Conservation (phyloP, 768 basidiomycete genomes). For the Lactarius quietus region DNA sequence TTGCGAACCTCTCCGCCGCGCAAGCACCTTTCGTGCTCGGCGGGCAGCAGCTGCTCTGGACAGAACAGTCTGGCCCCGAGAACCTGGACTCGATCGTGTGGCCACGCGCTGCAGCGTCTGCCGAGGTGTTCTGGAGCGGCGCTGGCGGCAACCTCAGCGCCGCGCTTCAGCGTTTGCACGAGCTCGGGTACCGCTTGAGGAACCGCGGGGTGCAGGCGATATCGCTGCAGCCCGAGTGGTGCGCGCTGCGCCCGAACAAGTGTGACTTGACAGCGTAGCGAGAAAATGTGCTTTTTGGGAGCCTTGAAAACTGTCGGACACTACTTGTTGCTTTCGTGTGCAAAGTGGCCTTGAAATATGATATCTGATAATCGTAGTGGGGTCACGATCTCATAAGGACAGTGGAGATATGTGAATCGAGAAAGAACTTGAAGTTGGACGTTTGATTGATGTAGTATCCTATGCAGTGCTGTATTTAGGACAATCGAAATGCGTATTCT, state of each 20-base stretch:
- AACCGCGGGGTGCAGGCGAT: constrained; percentile 35
- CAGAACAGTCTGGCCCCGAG: constrained; percentile 65
- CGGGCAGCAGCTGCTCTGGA: constrained; percentile 69
- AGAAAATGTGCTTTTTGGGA: background rate
- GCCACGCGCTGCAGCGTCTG: constrained; percentile 68
- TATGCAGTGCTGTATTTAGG: too few relatives aligned
- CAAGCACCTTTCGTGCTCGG: constrained; percentile 61
- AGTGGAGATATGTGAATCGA: too few relatives aligned
- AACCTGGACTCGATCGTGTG: constrained; percentile 68
- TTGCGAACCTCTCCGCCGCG: constrained; percentile 45
- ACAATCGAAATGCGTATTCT: too few relatives aligned
- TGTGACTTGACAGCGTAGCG: constrained; percentile 4
- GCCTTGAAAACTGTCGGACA: too few relatives aligned
- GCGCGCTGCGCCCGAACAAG: constrained; percentile 35
- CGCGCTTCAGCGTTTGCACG: constrained; percentile 65
- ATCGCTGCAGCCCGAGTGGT: constrained; percentile 41
- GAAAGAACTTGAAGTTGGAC: too few relatives aligned
- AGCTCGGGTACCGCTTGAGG: constrained; percentile 36
- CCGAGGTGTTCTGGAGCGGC: constrained; percentile 79
- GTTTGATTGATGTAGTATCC: too few relatives aligned
- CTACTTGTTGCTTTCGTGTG: too few relatives aligned
- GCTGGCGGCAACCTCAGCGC: constrained; percentile 32
- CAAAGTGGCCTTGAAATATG: too few relatives aligned
- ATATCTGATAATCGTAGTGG: too few relatives aligned
- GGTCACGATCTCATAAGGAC: too few relatives aligned